phyloP scores from a whole-genome alignment of 306 rosid genomes.

The Malus asiatica region DNA sequence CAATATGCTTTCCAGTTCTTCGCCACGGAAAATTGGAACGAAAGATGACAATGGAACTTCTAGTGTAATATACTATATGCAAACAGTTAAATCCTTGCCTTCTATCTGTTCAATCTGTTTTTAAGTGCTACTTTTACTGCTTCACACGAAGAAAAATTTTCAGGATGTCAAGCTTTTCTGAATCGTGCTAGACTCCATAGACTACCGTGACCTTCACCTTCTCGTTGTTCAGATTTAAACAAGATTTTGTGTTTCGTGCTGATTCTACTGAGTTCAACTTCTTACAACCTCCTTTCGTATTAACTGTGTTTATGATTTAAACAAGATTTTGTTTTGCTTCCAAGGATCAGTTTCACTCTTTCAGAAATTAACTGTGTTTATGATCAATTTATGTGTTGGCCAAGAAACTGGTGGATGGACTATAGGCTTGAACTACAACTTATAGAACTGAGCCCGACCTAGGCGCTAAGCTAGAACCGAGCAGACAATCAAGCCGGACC shows the following conservation, averaged over 20 bases:
- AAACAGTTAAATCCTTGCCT: not conserved
- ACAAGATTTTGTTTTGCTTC: not conserved
- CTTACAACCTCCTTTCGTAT: not conserved
- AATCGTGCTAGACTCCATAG: not conserved
- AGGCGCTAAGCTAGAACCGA: not conserved
- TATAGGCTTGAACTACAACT: not conserved
- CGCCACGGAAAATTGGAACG: slow-evolving; percentile 7
- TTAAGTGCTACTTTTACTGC: not conserved
- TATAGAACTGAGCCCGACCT: not conserved
- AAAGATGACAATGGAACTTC: slow-evolving; percentile 1
- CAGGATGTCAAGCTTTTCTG: not conserved
- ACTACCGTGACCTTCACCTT: not conserved
- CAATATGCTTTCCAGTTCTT: slow-evolving; percentile 24
- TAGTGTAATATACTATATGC: not conserved
- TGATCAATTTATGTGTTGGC: not conserved
- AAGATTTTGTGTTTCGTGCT: not conserved
- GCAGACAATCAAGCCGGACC: not conserved
- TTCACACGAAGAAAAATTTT: not conserved
- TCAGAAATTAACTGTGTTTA: not conserved
- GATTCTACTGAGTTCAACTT: not conserved
- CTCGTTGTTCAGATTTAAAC: not conserved
- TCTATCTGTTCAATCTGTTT: not conserved
- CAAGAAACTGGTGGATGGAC: not conserved
- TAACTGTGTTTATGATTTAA: not conserved
- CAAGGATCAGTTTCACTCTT: not conserved